Conservation (phyloP, 2,329 filamentous ascomycete genomes). For the Aspergillus flavus region DNA sequence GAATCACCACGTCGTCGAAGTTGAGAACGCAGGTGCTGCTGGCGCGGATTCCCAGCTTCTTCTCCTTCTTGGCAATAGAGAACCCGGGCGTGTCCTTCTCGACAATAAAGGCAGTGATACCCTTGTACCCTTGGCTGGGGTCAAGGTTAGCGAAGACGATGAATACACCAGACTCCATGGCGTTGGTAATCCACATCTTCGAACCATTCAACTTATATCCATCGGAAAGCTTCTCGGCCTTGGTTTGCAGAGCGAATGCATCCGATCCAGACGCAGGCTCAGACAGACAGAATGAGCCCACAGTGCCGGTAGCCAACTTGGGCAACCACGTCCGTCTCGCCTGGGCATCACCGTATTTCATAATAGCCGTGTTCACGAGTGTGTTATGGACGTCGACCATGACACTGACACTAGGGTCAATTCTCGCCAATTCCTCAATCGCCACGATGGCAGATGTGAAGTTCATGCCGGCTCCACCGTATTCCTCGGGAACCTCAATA, state of each 20-base stretch:
- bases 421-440: slow-evolving; percentile 92
- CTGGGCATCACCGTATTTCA: slow-evolving; percentile 78
- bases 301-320: slow-evolving; percentile 83
- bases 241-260: slow-evolving; percentile 91
- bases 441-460: slow-evolving; percentile 95
- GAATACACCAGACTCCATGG: slow-evolving; percentile 89
- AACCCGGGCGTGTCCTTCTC: slow-evolving; percentile 90
- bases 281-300: slow-evolving; percentile 88
- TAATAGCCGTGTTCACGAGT: slow-evolving; percentile 87
- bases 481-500: slow-evolving; percentile 96
- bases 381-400: slow-evolving; percentile 98
- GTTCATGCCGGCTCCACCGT: slow-evolving; percentile 96
- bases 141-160: slow-evolving; percentile 98
- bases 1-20: slow-evolving; percentile 93
- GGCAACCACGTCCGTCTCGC: slow-evolving; percentile 87
- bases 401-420: slow-evolving; percentile 93
- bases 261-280: slow-evolving; percentile 93
- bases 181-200: slow-evolving; percentile 99
- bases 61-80: slow-evolving; percentile 98
- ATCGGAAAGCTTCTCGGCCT: slow-evolving; percentile 77
- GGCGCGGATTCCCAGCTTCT: slow-evolving; percentile 96
- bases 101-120: slow-evolving; percentile 93
- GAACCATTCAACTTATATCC: slow-evolving; percentile 86
- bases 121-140: slow-evolving; percentile 89
- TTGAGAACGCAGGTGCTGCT: slow-evolving; percentile 96